These are phyloP conservation scores for Leccinum arenicola DNA, from an alignment of 768 basidiomycete genomes.

Conservation along the genomic window DNA sequence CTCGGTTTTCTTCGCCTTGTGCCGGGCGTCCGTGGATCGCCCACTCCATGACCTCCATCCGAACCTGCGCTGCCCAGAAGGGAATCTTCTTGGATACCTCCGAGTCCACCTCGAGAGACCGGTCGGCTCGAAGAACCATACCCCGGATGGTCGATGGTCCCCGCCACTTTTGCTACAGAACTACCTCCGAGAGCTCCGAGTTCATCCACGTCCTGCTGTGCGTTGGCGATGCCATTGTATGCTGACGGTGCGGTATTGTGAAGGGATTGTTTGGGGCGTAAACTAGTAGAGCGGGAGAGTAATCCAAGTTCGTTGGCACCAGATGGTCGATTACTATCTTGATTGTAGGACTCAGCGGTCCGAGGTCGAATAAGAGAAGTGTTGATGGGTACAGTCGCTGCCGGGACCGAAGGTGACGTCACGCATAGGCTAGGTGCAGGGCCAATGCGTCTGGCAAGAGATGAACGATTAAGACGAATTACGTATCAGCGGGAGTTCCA, in stretches of 20 bases:
- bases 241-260: conserved; percentile 30
- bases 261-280: conserved; percentile 19
- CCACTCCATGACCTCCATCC: conserved; percentile 3
- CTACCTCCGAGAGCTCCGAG: conserved; percentile 16
- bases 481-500: background rate
- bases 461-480: background rate
- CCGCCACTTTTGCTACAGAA: conserved; percentile 10
- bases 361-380: conserved; percentile 21
- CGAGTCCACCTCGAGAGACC: conserved; percentile 15
- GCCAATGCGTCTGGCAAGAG: conserved; percentile 44
- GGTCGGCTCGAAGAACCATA: conserved; percentile 20
- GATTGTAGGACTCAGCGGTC: conserved; percentile 20
- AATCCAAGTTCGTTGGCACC: conserved; percentile 6
- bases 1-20: conserved; percentile 33
- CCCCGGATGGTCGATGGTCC: conserved; percentile 30
- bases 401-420: conserved; percentile 26
- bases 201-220: conserved; percentile 19
- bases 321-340: conserved; percentile 9
- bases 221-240: conserved; percentile 18
- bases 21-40: conserved; percentile 7
- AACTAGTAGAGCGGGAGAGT: conserved; percentile 6
- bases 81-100: conserved; percentile 25
- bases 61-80: background rate
- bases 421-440: conserved; percentile 40
- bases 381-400: conserved; percentile 30